Percentiles rank a stretch among this genome's conserved stretches.
Evolutionary conservation across 2,329 filamentous ascomycete species (phyloP).

Genomic region (Cercospora canescens): DNA sequence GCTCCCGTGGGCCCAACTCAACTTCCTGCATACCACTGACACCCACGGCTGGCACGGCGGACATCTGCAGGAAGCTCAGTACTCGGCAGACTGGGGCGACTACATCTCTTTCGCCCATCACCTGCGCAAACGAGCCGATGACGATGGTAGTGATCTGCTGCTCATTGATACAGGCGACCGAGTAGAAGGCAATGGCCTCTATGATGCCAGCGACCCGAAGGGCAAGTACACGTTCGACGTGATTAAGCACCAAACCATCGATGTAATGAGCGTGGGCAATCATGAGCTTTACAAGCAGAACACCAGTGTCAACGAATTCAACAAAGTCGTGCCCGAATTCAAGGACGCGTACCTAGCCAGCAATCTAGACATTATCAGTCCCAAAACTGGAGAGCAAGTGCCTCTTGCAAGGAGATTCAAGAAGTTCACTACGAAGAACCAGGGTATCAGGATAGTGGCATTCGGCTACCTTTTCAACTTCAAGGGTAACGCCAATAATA

Average conservation of each 20-base stretch:
- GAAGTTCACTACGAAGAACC: conserved; percentile 90
- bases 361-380: conserved; percentile 85
- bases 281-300: conserved; percentile 88
- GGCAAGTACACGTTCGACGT: conserved; percentile 88
- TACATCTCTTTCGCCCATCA: conserved; percentile 91
- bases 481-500: conserved; percentile 86
- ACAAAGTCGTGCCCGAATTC: conserved; percentile 80
- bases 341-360: conserved; percentile 80
- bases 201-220: conserved; percentile 85
- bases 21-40: conserved; percentile 90
- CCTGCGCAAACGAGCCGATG: conserved; percentile 76
- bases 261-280: conserved; percentile 85
- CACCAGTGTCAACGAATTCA: conserved; percentile 75
- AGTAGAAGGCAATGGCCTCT: conserved; percentile 91
- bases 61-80: conserved; percentile 89
- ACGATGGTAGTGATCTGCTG: conserved; percentile 78
- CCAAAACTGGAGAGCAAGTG: conserved; percentile 66
- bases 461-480: conserved; percentile 98
- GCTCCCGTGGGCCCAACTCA: conserved; percentile 88
- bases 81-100: conserved; percentile 96
- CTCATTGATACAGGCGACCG: conserved; percentile 94
- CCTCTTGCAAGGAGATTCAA: conserved; percentile 80
- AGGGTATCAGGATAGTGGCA: conserved; percentile 77
- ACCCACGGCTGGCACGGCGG: conserved; percentile 95
- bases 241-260: conserved; percentile 76